Evolutionary conservation across 2,329 filamentous ascomycete genomes (phyloP).

Genomic region (Arthrobotrys megalospora): DNA sequence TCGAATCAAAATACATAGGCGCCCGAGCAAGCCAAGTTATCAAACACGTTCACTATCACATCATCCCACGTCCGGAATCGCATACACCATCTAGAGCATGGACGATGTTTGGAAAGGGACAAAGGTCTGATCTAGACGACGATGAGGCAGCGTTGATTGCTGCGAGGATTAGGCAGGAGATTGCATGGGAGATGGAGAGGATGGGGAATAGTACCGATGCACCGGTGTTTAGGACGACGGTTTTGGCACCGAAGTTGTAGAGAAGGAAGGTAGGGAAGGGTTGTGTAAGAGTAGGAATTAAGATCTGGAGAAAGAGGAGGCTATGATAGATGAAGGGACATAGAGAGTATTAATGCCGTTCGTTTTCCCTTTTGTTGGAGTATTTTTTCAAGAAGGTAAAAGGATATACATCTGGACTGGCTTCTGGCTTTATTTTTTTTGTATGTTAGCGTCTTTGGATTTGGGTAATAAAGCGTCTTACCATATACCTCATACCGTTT

Average conservation of each 20-base stretch:
- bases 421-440: constrained; percentile 12
- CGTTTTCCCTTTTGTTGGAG: constrained; percentile 9
- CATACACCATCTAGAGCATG: constrained; percentile 72
- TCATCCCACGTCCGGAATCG: constrained; percentile 81
- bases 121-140: constrained; percentile 81
- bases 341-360: background rate
- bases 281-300: background rate
- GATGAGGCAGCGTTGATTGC: constrained; percentile 78
- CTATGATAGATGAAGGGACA: background rate
- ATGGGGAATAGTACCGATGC: constrained; percentile 57
- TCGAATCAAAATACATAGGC: constrained; percentile 69
- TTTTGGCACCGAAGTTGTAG: constrained; percentile 57
- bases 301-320: background rate
- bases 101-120: constrained; percentile 85
- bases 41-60: constrained; percentile 92
- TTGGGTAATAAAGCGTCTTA: constrained; percentile 21
- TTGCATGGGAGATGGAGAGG: constrained; percentile 70
- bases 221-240: constrained; percentile 54
- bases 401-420: constrained; percentile 14
- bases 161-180: constrained; percentile 70
- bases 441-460: constrained; percentile 30
- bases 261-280: background rate
- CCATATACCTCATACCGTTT: background rate
- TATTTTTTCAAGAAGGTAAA: constrained; percentile 5
- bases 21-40: constrained; percentile 91